Evolutionary conservation across 106 monocot species (phyloP).

Genomic region (Amphibolis antarctica): DNA sequence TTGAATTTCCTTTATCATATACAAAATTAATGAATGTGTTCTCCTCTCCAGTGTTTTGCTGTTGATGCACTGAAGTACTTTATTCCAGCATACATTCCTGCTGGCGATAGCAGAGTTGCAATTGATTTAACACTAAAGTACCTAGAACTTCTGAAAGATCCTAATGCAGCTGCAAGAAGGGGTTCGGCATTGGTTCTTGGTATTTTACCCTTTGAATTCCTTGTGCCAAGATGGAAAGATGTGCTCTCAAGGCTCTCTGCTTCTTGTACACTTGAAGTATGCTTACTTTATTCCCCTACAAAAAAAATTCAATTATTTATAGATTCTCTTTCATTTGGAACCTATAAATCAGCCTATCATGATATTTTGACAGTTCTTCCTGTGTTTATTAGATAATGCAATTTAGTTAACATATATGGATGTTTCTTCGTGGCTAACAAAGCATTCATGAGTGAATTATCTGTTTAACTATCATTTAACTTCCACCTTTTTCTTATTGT

Average conservation of each 20-base stretch:
- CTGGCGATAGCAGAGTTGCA: constrained; percentile 26
- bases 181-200: constrained; percentile 89
- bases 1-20: neutral
- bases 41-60: constrained; percentile 46
- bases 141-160: constrained; percentile 63
- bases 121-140: constrained; percentile 40
- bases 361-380: too few species aligned
- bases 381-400: too few species aligned
- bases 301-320: too few species aligned
- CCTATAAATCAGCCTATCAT: too few species aligned
- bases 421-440: too few species aligned
- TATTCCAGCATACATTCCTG: constrained; percentile 51
- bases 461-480: too few species aligned
- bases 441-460: too few species aligned
- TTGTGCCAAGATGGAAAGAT: constrained; percentile 41
- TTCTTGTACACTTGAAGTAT: constrained; percentile 71
- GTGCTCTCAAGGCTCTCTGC: constrained; percentile 50
- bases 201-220: constrained; percentile 55
- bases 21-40: neutral
- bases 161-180: constrained; percentile 96
- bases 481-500: too few species aligned
- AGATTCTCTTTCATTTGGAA: too few species aligned
- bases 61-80: constrained; percentile 77
- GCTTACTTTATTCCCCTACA: neutral
- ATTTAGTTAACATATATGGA: too few species aligned